Percentiles rank a stretch among this genome's conserved stretches.
Conservation (phyloP, 768 basidiomycete species). For the Filobasidium floriforme region DNA sequence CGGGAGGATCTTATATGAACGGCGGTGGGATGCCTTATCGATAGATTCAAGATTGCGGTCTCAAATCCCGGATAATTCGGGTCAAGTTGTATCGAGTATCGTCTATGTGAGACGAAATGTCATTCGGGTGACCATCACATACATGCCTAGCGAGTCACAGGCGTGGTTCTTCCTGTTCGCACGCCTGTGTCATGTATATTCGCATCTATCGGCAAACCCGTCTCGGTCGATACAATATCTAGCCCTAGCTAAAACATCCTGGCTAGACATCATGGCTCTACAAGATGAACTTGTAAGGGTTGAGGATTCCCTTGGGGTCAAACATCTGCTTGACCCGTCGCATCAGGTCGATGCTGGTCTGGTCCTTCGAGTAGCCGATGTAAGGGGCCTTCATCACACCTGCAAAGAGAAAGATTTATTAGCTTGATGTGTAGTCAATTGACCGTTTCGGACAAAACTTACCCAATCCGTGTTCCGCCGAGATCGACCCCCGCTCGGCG, state of each 20-base stretch:
- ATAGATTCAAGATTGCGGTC: background rate
- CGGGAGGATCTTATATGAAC: background rate
- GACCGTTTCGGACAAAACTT: slow-evolving; percentile 6
- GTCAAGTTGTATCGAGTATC: no score
- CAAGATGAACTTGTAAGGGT: slow-evolving; percentile 51
- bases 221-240: no score
- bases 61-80: background rate
- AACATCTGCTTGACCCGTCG: slow-evolving; percentile 77
- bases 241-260: no score
- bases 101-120: no score
- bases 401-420: background rate
- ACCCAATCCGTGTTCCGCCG: slow-evolving; percentile 90
- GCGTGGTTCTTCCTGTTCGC: no score
- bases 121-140: no score
- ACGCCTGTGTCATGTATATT: no score
- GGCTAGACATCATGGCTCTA: background rate
- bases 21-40: slow-evolving; percentile 3
- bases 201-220: no score
- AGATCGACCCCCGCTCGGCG: slow-evolving; percentile 73
- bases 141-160: no score
- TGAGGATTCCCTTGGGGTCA: slow-evolving; percentile 87
- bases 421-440: background rate
- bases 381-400: slow-evolving; percentile 88
- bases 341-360: slow-evolving; percentile 78
- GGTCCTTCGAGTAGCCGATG: slow-evolving; percentile 75